Evolutionary conservation across 176 grass and related monocot genomes (phyloP).

Genomic region (Poa pratensis): DNA sequence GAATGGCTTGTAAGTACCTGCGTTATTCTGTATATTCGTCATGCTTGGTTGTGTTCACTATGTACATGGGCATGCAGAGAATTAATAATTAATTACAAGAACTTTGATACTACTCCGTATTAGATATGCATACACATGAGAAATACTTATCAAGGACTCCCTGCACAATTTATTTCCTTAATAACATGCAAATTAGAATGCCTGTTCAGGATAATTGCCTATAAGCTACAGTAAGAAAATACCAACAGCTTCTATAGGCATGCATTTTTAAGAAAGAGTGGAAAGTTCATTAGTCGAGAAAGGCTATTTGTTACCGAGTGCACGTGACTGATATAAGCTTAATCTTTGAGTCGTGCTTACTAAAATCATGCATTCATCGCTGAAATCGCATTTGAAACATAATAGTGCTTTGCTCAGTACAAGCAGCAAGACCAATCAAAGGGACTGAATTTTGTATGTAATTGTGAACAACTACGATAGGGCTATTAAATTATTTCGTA

Average conservation of each 20-base stretch:
- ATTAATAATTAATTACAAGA: background rate
- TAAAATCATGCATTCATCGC: slow-evolving; percentile 3
- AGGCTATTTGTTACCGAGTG: background rate
- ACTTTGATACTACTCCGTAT: slow-evolving; percentile 5
- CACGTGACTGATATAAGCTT: background rate
- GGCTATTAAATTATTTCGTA: background rate
- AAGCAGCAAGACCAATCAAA: background rate
- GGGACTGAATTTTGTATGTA: background rate
- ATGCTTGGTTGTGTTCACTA: background rate
- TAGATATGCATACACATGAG: background rate
- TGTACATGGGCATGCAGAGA: background rate
- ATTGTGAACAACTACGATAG: background rate
- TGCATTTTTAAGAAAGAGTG: background rate
- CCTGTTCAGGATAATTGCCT: background rate
- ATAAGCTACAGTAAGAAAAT: background rate
- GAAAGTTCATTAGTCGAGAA: slow-evolving; percentile 6
- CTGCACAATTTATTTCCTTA: slow-evolving; percentile 28
- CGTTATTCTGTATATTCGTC: slow-evolving; percentile 27
- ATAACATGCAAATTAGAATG: slow-evolving; percentile 4
- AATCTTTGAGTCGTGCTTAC: background rate
- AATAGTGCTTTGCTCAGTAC: background rate
- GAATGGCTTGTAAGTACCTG: slow-evolving; percentile 96
- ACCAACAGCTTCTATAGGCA: background rate
- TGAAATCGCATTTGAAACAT: background rate
- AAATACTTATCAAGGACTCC: background rate